phyloP scores from a whole-genome alignment of 306 rosid species.

The Lathyrus sativus region DNA sequence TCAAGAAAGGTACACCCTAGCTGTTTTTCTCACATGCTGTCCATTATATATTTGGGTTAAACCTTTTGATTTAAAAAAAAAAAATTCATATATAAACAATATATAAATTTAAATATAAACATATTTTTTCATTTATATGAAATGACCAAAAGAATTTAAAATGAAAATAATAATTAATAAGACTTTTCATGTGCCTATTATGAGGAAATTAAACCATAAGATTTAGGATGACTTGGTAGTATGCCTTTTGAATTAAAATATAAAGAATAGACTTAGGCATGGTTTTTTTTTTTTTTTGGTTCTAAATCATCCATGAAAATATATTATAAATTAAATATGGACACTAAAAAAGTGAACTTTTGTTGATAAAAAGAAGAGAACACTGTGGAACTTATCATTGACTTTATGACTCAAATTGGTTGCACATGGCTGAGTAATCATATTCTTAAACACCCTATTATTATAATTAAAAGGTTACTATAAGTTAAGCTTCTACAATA shows the following conservation, averaged over 20 bases:
- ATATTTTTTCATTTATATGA: too few species aligned
- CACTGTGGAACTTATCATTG: constrained; percentile 62
- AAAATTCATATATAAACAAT: too few species aligned
- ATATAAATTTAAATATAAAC: too few species aligned
- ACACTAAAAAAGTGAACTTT: constrained; percentile 42
- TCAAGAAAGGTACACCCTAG: constrained; percentile 50
- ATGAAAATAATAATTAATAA: background rate
- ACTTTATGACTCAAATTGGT: constrained; percentile 52
- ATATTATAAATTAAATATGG: constrained; percentile 37
- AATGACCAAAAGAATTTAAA: too few species aligned
- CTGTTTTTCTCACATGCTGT: constrained; percentile 56
- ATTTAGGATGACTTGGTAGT: constrained; percentile 11
- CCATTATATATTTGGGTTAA: too few species aligned
- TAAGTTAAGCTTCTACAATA: constrained; percentile 34
- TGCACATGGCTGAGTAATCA: constrained; percentile 65
- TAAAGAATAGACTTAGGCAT: constrained; percentile 16
- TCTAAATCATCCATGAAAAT: constrained; percentile 29
- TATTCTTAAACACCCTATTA: constrained; percentile 44
- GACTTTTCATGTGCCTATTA: constrained; percentile 15
- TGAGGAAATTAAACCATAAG: background rate
- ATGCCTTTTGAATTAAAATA: constrained; percentile 3
- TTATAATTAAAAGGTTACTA: constrained; percentile 32
- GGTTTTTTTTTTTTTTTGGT: constrained; percentile 10
- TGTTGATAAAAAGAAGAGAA: constrained; percentile 47
- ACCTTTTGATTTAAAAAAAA: too few species aligned